Base-by-base conservation (phyloP, 1,284 basidiomycete species). In the Cryptococcus deneoformans region DNA sequence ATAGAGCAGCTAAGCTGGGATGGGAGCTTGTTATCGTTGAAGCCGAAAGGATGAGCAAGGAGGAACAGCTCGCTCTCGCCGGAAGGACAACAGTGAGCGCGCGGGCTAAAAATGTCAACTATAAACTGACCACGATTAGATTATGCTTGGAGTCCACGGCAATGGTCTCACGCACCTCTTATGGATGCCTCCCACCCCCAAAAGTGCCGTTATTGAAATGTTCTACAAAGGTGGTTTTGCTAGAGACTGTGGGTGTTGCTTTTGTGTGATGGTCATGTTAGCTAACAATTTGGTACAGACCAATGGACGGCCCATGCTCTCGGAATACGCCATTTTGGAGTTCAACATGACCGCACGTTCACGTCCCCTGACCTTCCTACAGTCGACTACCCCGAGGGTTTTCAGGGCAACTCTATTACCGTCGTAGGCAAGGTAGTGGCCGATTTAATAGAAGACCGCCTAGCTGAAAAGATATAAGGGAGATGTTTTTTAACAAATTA, bases 391-490 rank as follows among this genome's bases (percentile, higher is more conserved):
- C 88, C 87, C 1, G 85, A 89, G 29, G 87, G 87, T 39, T 90
- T 90, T 79, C 89, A 90, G 67, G 84, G 84, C 24, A 78, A 79
- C 3, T 65, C 72, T n/a, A 90, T 89, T 60, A 87, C 87, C 0
- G 86, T 87, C 1, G 76, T 86, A 61, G 69, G 93, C 88, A 73
- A 95, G 83, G 35, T 92, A 86, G 77, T 93, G 88, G 62, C 88
- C 82, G 79, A 95, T 92, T 64, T 90, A 85, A 71, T 83, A 86
- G 71, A 97, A 82, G 79, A 97, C 89, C 52, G 87, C 82, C 78
- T 99, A 90, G 62, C 90, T 87, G 16, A 93, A 90, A 77, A 93
- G 93, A 53, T 58, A 52, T 69, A 59, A 42, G 40, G n/a, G 40
- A 20, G 20, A 20, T 20, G 20, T 20, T 20, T 20, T 20, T 20